Conservation (phyloP, 108 stramenopile species). For the Conticribra weissflogii region DNA sequence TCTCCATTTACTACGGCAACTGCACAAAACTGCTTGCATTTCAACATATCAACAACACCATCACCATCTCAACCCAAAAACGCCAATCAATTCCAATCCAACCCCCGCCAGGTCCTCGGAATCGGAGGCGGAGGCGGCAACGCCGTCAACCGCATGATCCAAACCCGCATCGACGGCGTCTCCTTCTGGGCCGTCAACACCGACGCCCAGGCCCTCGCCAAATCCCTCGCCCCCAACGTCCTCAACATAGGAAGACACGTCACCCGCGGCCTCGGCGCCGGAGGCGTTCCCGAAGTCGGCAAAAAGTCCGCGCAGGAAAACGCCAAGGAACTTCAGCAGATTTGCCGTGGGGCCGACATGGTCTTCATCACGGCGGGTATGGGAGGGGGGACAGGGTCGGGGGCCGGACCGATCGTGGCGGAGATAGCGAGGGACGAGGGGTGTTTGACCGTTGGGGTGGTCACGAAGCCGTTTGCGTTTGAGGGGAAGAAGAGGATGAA, state of each 20-base stretch:
- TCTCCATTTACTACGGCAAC: no score
- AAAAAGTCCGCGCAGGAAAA: constrained; percentile 84
- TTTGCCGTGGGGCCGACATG: constrained; percentile 85
- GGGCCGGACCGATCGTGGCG: constrained; percentile 86
- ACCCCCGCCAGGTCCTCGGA: constrained; percentile 59
- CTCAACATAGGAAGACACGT: constrained; percentile 79
- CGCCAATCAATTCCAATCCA: no score
- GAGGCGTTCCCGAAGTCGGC: constrained; percentile 85
- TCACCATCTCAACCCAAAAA: not conserved
- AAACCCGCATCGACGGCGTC: constrained; percentile 80
- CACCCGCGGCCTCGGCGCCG: constrained; percentile 88
- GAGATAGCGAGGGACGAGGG: constrained; percentile 75
- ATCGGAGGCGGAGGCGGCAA: constrained; percentile 80
- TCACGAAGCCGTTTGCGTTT: constrained; percentile 89
- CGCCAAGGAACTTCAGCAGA: constrained; percentile 60
- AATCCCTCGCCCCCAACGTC: constrained; percentile 56
- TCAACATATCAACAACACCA: not conserved
- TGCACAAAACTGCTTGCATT: not conserved
- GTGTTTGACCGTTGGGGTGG: constrained; percentile 78
- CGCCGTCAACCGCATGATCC: constrained; percentile 87
- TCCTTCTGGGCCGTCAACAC: constrained; percentile 93
- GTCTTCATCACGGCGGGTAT: constrained; percentile 90
- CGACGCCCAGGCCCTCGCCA: constrained; percentile 84
- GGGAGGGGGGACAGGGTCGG: constrained; percentile 91
- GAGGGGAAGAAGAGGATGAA: constrained; percentile 86